Evolutionary conservation across 495 filamentous ascomycete species (phyloP).

Genomic region (Astrothelium subdiscretum): DNA sequence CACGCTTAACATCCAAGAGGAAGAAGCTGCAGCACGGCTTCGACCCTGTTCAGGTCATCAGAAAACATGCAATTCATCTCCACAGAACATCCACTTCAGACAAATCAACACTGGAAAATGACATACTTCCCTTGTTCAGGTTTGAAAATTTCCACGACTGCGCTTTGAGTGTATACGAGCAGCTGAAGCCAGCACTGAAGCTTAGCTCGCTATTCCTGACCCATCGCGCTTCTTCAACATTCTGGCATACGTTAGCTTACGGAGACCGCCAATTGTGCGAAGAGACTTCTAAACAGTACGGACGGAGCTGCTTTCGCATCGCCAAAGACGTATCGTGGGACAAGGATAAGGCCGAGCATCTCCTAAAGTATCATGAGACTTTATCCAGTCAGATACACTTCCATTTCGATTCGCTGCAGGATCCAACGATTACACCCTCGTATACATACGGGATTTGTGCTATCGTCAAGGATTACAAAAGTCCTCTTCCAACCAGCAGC

Average conservation of each 20-base stretch:
- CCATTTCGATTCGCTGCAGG: constrained; percentile 14
- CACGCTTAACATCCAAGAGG: constrained; percentile 9
- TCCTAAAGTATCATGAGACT: constrained; percentile 4
- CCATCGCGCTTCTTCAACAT: constrained; percentile 16
- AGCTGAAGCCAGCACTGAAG: constrained; percentile 20
- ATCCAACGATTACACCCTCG: constrained; percentile 11
- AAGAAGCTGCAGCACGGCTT: constrained; percentile 19
- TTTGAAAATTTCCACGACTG: constrained; percentile 23
- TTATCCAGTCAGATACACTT: constrained; percentile 19
- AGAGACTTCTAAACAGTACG: constrained; percentile 4
- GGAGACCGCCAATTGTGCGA: constrained; percentile 15
- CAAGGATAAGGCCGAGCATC: constrained; percentile 2
- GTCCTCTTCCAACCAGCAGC: constrained; percentile 3
- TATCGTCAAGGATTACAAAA: not conserved
- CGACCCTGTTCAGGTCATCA: constrained; percentile 20
- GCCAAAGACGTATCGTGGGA: not conserved
- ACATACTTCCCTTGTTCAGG: constrained; percentile 21
- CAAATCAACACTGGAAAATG: constrained; percentile 17
- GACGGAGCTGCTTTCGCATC: constrained; percentile 9
- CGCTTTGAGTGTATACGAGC: constrained; percentile 20
- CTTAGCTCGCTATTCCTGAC: constrained; percentile 18
- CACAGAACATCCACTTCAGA: constrained; percentile 1
- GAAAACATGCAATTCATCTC: constrained; percentile 20
- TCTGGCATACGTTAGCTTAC: constrained; percentile 23
- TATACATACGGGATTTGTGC: constrained; percentile 13